phyloP scores from a whole-genome alignment of 139 green algal genomes.

The Protoeuglena noctilucae region DNA sequence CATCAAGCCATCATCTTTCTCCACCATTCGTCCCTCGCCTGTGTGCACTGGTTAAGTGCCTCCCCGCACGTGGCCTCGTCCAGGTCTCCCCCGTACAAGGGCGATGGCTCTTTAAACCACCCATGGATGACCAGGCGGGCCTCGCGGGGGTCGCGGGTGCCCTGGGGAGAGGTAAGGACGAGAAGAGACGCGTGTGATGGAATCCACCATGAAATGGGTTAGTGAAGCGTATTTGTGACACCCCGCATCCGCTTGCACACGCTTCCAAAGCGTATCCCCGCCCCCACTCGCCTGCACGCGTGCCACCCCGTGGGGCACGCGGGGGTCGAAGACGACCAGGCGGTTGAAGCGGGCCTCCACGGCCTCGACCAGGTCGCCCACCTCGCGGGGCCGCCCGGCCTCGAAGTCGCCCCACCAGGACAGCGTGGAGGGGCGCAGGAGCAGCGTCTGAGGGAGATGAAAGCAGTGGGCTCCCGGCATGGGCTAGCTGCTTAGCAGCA shows the following conservation, averaged over 20 bases:
- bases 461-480: no score
- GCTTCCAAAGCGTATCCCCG: no score
- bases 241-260: no score
- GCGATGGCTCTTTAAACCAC: constrained; percentile 14
- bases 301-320: constrained; percentile 9
- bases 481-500: no score
- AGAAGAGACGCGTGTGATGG: no score
- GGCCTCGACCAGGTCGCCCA: constrained; percentile 1
- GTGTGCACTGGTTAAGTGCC: background rate
- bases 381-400: constrained; percentile 1
- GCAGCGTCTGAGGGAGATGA: constrained; percentile 6
- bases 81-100: constrained; percentile 7
- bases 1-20: no score
- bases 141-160: background rate
- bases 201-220: no score
- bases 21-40: background rate
- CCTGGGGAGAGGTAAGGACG: no score
- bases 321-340: constrained; percentile 17
- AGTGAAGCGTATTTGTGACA: no score
- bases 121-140: constrained; percentile 11
- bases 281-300: no score
- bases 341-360: constrained; percentile 16
- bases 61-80: background rate
- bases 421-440: constrained; percentile 8
- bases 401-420: constrained; percentile 12